phyloP scores from a whole-genome alignment of 805 yeast species.

The Metschnikowia lochheadii region DNA sequence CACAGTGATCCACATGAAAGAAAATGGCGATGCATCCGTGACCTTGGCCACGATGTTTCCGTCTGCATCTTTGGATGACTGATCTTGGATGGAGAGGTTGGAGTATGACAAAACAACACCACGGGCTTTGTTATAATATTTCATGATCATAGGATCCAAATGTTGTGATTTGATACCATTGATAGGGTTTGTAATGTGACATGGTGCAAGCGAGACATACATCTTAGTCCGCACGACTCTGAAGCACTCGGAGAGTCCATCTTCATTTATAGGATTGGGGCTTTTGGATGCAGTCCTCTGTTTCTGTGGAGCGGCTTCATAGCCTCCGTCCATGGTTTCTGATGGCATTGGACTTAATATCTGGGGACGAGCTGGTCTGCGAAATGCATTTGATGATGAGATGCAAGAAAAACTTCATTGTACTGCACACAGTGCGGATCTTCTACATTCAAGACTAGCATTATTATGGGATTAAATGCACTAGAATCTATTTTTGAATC shows the following conservation, averaged over 20 bases:
- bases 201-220: slow-evolving; percentile 87
- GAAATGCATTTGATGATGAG: slow-evolving; percentile 13
- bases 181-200: slow-evolving; percentile 60
- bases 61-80: slow-evolving; percentile 29
- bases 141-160: slow-evolving; percentile 84
- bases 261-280: slow-evolving; percentile 34
- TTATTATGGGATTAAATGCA: background rate
- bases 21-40: slow-evolving; percentile 78
- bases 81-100: slow-evolving; percentile 39
- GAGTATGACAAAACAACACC: slow-evolving; percentile 85
- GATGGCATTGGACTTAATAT: slow-evolving; percentile 8
- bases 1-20: slow-evolving; percentile 81
- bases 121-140: slow-evolving; percentile 61
- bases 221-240: slow-evolving; percentile 54
- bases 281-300: slow-evolving; percentile 19
- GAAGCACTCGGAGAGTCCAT: slow-evolving; percentile 67
- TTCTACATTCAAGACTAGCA: background rate
- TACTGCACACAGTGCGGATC: slow-evolving; percentile 9
- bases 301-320: background rate
- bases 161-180: slow-evolving; percentile 85
- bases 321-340: slow-evolving; percentile 1
- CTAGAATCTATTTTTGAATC: slow-evolving; percentile 13
- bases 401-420: slow-evolving; percentile 11
- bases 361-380: slow-evolving; percentile 1
- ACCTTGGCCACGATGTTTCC: slow-evolving; percentile 58